Evolutionary conservation across 169 alveolate species (phyloP).

Genomic region (Besnoitia besnoiti): DNA sequence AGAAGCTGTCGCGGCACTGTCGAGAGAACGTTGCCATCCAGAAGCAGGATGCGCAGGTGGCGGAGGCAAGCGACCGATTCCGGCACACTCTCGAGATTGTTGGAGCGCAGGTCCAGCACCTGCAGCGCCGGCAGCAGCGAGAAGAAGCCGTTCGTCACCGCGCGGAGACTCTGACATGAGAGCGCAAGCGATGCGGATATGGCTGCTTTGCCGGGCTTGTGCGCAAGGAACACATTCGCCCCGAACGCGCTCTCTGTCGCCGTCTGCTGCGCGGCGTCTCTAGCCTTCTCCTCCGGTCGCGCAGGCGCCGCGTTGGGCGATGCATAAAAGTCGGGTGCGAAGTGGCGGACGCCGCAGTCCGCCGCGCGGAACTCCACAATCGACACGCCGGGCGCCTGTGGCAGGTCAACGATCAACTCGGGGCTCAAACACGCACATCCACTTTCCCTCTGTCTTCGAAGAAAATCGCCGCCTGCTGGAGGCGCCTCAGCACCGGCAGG

Average conservation of each 20-base stretch:
- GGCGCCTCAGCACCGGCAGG: neutral
- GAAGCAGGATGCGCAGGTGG: conserved; percentile 20
- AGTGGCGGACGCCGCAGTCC: neutral
- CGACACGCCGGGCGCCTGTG: neutral
- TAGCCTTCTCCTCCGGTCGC: neutral
- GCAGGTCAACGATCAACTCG: neutral
- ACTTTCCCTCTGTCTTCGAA: neutral
- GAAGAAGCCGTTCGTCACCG: conserved; percentile 36
- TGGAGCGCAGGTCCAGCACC: conserved; percentile 19
- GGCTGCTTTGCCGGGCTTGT: no score
- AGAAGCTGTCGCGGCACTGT: neutral
- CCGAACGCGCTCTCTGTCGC: no score
- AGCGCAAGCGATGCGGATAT: no score
- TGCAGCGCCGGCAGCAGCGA: neutral
- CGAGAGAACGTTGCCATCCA: conserved; percentile 29
- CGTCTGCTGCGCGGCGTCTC: neutral
- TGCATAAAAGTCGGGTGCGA: conserved; percentile 17
- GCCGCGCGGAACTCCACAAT: neutral
- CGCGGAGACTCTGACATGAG: no score
- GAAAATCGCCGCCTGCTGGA: neutral
- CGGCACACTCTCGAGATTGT: conserved; percentile 16
- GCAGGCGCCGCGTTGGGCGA: neutral
- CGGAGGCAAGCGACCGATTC: neutral
- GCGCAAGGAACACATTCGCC: no score
- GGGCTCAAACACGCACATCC: conserved; percentile 6